Evolutionary conservation across 148 eudicot genomes (phyloP).

Genomic region (Diospyros lotus): DNA sequence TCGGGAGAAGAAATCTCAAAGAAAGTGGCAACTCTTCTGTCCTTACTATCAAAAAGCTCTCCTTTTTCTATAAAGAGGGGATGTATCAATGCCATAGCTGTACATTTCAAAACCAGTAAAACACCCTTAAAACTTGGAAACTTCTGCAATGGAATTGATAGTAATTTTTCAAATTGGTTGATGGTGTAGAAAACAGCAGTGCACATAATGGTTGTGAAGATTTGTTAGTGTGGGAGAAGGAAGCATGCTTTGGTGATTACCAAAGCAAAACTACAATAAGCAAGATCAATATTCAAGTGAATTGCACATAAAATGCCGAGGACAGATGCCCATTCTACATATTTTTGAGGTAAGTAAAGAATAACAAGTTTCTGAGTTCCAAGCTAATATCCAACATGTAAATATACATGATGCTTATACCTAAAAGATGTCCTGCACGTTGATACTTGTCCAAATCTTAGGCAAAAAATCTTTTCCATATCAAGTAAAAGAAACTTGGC

Average conservation of each 20-base stretch:
- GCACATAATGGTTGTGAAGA: background rate
- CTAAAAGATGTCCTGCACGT: background rate
- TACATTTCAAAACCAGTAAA: conserved; percentile 22
- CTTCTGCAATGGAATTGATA: conserved; percentile 1
- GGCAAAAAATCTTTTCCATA: background rate
- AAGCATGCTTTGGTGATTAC: background rate
- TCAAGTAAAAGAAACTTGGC: background rate
- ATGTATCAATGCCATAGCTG: conserved; percentile 77
- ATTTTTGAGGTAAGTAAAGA: background rate
- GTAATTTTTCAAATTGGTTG: conserved; percentile 9
- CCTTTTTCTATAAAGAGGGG: conserved; percentile 69
- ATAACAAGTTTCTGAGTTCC: background rate
- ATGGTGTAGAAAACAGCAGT: background rate
- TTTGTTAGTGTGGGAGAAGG: no score
- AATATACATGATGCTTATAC: background rate
- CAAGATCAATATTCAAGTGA: background rate
- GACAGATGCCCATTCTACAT: background rate
- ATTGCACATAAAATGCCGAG: background rate
- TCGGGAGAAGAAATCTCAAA: conserved; percentile 74
- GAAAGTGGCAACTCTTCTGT: conserved; percentile 57
- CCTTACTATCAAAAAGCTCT: conserved; percentile 47
- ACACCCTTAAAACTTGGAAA: background rate
- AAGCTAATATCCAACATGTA: background rate
- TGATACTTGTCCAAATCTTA: background rate
- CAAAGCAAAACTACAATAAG: background rate